Evolutionary conservation across 495 filamentous ascomycete species (phyloP).

Genomic region (Trichoderma erinaceum): DNA sequence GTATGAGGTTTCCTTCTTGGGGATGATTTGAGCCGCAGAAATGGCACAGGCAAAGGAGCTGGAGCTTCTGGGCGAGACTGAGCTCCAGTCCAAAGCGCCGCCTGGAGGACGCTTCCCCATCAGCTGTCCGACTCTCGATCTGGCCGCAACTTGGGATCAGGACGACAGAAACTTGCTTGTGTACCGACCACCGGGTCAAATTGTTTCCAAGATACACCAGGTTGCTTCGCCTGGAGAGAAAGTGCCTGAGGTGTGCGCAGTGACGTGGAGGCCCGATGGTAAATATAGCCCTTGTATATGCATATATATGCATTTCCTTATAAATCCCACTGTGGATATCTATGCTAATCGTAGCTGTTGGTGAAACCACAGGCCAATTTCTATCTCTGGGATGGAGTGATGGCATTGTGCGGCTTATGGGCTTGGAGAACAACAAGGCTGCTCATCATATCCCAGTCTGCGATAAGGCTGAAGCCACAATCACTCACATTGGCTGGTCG

Average conservation of each 20-base stretch:
- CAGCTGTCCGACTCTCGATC: slow-evolving; percentile 78
- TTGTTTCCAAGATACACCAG: slow-evolving; percentile 42
- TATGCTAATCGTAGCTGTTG: neutral
- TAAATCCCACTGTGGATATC: neutral
- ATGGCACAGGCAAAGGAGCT: slow-evolving; percentile 32
- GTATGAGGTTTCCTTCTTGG: neutral
- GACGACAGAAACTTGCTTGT: slow-evolving; percentile 67
- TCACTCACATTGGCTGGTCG: slow-evolving; percentile 69
- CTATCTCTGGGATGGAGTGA: slow-evolving; percentile 76
- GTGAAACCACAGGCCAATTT: slow-evolving; percentile 52
- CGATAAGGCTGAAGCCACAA: slow-evolving; percentile 32
- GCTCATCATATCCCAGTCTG: slow-evolving; percentile 59
- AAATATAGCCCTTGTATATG: slow-evolving; percentile 20
- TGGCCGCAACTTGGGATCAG: slow-evolving; percentile 58
- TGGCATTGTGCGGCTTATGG: slow-evolving; percentile 61
- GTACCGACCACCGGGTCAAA: slow-evolving; percentile 40
- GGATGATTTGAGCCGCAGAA: neutral
- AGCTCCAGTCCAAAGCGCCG: slow-evolving; percentile 31
- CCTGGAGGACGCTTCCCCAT: slow-evolving; percentile 43
- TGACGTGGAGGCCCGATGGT: slow-evolving; percentile 81
- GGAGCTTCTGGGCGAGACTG: slow-evolving; percentile 37
- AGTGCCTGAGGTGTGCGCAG: slow-evolving; percentile 45
- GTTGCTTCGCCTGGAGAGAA: slow-evolving; percentile 33
- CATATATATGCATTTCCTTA: neutral
- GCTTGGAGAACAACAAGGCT: slow-evolving; percentile 69